Conservation (phyloP, 345 rosid genomes). For the Chamaenerion angustifolium region DNA sequence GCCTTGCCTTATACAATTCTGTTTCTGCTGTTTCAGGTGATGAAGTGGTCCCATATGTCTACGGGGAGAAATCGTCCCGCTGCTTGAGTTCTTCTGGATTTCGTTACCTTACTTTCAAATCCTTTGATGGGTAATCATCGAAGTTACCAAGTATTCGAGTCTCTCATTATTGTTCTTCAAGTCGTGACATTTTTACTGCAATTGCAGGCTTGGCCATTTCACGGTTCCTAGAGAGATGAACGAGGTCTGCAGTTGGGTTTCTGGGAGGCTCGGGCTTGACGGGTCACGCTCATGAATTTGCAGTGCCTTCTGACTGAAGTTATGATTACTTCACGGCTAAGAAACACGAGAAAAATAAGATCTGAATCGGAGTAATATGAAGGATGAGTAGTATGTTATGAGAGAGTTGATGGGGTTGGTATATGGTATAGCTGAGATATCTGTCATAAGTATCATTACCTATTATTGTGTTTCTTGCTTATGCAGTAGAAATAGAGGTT, state of each 20-base stretch:
- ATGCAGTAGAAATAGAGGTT: neutral
- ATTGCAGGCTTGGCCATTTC: constrained; percentile 16
- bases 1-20: neutral
- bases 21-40: constrained; percentile 9
- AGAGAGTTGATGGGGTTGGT: constrained; percentile 4
- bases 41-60: constrained; percentile 13
- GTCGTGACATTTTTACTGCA: neutral
- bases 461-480: too few relatives aligned
- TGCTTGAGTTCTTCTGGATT: constrained; percentile 14
- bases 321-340: neutral
- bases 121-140: constrained; percentile 10
- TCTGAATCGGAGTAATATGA: neutral
- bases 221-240: constrained; percentile 14
- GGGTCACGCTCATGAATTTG: constrained; percentile 18
- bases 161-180: neutral
- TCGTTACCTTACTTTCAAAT: constrained; percentile 9
- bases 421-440: constrained; percentile 3
- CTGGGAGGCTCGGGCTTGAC: constrained; percentile 12
- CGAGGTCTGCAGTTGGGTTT: constrained; percentile 16
- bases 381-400: constrained; percentile 1
- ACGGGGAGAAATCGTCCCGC: constrained; percentile 12
- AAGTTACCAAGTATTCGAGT: neutral
- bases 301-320: constrained; percentile 2
- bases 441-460: too few relatives aligned
- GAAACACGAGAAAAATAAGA: constrained; percentile 10